Evolutionary conservation across 805 yeast genomes (phyloP).

Genomic region (Candida boleticola): DNA sequence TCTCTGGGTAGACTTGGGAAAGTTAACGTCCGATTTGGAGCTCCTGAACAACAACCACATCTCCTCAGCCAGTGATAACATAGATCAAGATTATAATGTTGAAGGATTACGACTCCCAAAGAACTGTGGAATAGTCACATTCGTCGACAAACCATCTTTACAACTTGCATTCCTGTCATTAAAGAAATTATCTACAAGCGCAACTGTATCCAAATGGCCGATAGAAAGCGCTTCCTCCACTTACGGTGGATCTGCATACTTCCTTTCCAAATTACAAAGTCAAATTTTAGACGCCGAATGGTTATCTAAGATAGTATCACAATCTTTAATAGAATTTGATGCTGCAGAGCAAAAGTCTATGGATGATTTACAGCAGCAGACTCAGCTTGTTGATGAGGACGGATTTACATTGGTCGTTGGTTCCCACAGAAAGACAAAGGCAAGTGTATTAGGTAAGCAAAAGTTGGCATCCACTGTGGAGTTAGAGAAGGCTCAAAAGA

Average conservation of each 20-base stretch:
- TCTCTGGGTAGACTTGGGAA: constrained; percentile 50
- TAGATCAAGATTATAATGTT: constrained; percentile 21
- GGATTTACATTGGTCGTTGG: constrained; percentile 93
- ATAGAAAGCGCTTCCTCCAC: constrained; percentile 10
- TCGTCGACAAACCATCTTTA: constrained; percentile 69
- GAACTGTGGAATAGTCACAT: constrained; percentile 69
- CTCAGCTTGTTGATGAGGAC: constrained; percentile 79
- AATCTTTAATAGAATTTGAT: constrained; percentile 65
- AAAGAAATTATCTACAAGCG: constrained; percentile 41
- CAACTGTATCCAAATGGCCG: constrained; percentile 38
- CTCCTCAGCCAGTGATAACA: not conserved
- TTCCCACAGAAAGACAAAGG: constrained; percentile 76
- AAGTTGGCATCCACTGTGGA: constrained; percentile 37
- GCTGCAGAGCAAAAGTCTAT: constrained; percentile 62
- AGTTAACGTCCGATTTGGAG: constrained; percentile 57
- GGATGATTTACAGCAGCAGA: constrained; percentile 53
- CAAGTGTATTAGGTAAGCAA: constrained; percentile 62
- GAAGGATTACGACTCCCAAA: constrained; percentile 55
- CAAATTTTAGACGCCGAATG: constrained; percentile 47
- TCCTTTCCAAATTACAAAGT: constrained; percentile 32
- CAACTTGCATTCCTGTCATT: constrained; percentile 64
- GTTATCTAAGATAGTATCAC: constrained; percentile 56
- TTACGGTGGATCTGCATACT: constrained; percentile 40
- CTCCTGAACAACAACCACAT: constrained; percentile 18
- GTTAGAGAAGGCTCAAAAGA: constrained; percentile 40